Base-by-base conservation (phyloP, 352 stramenopile species). In the Pseudoperonospora humuli region DNA sequence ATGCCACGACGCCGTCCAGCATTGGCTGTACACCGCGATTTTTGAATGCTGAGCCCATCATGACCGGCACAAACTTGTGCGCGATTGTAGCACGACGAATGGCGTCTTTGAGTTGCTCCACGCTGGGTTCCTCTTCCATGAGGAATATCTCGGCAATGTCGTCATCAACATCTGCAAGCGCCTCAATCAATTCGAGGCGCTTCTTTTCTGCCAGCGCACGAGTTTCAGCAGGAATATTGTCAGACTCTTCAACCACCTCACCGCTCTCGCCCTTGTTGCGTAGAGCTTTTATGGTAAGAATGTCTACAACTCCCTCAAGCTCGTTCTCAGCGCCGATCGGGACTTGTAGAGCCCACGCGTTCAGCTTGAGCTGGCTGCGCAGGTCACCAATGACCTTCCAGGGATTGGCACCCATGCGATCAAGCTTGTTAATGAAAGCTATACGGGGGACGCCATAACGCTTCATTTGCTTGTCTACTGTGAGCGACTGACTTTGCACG, bases 351-450 rank as follows among this genome's bases (percentile, higher is more conserved):
- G 91, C 86, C 42, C 78, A 79, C 7, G 95, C 95, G 75, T 98
- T 98, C 14, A 99, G 75, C 61, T 97, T 97, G 39, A 99, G 77
- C 67, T 98, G 96, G 47, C 81, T 84, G 33, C 95, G 77, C 37
- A 99, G 69, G 61, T 98, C 90, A 14, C 66, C 60, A 60, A 98
- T 96, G 23, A 95, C 86, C 57, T 96, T 96, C 64, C 75, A 92
- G 5, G 96, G 95, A 72, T 98, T 98, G 10, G 89, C 88, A 37
- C 96, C 96, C 70, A 97, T 90, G 58, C 96, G 81, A 73, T 99
- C 96, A 8, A 99, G 78, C 68, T 99, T 99, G 79, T 99, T 99
- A 60, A 99, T 96, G 65, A 99, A 99, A 13, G 95, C 96, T 26
- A 99, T 80, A 45, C 96, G 84, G 13, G 96, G 97, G 26, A 99